Base-by-base conservation (phyloP, 2,329 filamentous ascomycete genomes). In the Pyricularia sp. region DNA sequence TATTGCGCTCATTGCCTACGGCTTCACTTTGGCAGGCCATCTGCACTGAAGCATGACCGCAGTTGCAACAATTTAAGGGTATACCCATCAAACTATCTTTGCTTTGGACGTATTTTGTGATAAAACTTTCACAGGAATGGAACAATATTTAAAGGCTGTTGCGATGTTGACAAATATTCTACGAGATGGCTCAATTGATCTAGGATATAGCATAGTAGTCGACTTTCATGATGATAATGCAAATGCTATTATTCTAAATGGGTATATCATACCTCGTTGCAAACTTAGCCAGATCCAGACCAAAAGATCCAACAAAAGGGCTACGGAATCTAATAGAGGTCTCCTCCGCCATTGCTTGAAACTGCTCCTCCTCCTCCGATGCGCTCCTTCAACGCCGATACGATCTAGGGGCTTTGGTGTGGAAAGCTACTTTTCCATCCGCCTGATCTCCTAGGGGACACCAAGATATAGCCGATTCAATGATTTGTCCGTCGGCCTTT, bases 1-100 rank as follows among this genome's bases (percentile, higher is more conserved):
- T 66, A 77, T 90, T 61, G 88, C 89, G 0, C 89, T 90, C 61
- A 75, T 96, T 3, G 88, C 84, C 74, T 98, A 98, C 80, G 94
- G 93, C 0, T 85, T 92, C 72, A 85, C 90, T 10, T 81, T 99
- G 64, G 89, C 88, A 14, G 84, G 86, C 71, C 86, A 86, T 71
- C 76, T 93, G 66, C 78, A 82, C 67, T 88, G 78, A 72, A 59
- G 31, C 26, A 30, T 28, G 11, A 26, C 14, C 58, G 4, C 14
- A 42, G 36, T 67, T 55, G 42, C 50, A 61, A 64, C 63, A 67
- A 28, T 31, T 20, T 36, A 28, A 20, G 59, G 17, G 25, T 17
- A n/a, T n/a, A 30, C 12, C 25, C 25, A 63, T 28, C 59, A 20
- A 12, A 3, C 59, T 17, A 63, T n/a, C 23, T 36, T n/a, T 33